These are phyloP conservation scores for Colletotrichum tropicicola DNA, from an alignment of 2,329 filamentous ascomycete species.

Conservation along the genomic window DNA sequence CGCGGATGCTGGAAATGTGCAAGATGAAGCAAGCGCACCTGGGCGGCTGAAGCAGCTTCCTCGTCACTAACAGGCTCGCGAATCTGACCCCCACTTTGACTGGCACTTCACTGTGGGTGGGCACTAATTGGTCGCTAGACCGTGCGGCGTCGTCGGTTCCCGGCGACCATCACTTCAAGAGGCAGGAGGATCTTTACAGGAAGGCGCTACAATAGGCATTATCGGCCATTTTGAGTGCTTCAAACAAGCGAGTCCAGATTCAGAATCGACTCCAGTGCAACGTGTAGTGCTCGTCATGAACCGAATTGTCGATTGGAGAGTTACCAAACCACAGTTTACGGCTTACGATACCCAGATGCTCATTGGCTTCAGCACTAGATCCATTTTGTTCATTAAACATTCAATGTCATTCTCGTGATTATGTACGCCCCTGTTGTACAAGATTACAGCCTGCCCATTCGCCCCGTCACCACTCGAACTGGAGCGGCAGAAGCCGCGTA, in stretches of 20 bases:
- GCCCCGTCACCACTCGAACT: no score
- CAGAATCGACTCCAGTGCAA: no score
- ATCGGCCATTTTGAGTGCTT: no score
- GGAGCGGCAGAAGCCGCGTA: no score
- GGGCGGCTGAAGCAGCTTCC: conserved; percentile 22
- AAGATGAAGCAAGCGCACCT: background rate
- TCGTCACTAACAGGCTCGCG: conserved; percentile 19
- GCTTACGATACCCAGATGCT: no score
- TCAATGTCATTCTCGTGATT: background rate
- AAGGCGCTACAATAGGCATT: no score
- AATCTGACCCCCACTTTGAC: conserved; percentile 14
- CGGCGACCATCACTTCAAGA: background rate
- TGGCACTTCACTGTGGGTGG: conserved; percentile 7
- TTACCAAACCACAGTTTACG: no score
- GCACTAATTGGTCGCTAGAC: conserved; percentile 13
- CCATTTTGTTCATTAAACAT: background rate
- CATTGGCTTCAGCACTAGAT: no score
- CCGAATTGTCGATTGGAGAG: no score
- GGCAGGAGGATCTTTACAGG: background rate
- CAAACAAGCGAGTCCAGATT: no score
- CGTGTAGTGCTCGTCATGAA: no score
- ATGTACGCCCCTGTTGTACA: conserved; percentile 1
- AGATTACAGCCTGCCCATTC: background rate
- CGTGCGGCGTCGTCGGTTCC: no score
- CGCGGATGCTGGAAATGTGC: background rate